A percentile compares a stretch with the other conserved stretches of the same genome.
Conservation (phyloP, 1,139 yeast species). For the Pneumocystis jirovecii region DNA sequence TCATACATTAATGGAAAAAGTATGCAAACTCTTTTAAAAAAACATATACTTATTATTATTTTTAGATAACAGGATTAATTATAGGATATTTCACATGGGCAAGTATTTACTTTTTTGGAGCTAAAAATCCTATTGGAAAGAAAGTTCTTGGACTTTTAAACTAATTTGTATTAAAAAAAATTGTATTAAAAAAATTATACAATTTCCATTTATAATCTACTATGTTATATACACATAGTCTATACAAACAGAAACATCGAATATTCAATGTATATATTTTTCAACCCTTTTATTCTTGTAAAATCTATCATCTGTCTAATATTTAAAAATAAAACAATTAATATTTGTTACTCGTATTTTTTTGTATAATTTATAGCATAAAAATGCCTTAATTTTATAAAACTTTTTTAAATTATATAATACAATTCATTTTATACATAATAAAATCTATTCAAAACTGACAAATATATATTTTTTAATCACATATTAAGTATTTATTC, state of each 20-base stretch:
- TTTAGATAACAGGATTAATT: constrained; percentile 15
- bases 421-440: too few relatives aligned
- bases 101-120: constrained; percentile 10
- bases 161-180: background rate
- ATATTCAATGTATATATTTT: background rate
- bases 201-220: background rate
- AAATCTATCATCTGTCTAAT: background rate
- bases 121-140: background rate
- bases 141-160: background rate
- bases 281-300: background rate
- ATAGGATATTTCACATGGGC: constrained; percentile 14
- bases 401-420: background rate
- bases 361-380: too few relatives aligned
- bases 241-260: background rate
- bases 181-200: background rate
- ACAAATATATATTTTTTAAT: background rate
- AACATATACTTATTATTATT: background rate
- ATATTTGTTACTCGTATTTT: too few relatives aligned
- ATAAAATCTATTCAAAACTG: too few relatives aligned
- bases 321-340: too few relatives aligned
- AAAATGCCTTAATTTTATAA: background rate
- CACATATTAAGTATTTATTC: background rate
- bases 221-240: background rate
- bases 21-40: constrained; percentile 17
- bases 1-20: constrained; percentile 64